Evolutionary conservation across 2,329 filamentous ascomycete species (phyloP), one percentile per base, ranked within the genome.

Genomic region (Annulohypoxylon truncatum): DNA sequence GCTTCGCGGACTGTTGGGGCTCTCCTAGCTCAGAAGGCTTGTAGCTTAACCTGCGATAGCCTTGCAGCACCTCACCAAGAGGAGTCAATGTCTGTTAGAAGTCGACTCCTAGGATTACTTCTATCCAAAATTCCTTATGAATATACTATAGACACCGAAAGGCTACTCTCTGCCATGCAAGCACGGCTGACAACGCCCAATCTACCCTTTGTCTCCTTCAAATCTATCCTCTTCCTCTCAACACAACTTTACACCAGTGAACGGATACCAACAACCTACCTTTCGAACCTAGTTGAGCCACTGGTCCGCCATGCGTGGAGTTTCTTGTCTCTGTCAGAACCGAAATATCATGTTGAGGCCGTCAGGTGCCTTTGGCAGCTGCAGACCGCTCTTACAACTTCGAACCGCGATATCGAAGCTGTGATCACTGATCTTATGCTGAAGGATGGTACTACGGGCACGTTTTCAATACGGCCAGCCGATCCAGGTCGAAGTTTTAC

Each of bases 311-410:
- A 90, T 60, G 85, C 95, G 0, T 99, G 96, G 96, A 78, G 82
- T 4, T 93, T 92, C 73, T 80, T 99, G 38, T 92, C 93, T 0
- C 90, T 92, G n/a, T 85, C 89, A 10, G 90, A 90, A 67, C 94
- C 94, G 0, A 97, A 97, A 75, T 96, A 95, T 71, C 96, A 98
- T 75, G 94, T 99, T 29, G 96, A 99, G 80, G 90, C 94, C 15
- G 92, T 96, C 7, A 89, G 92, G 61, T 91, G 89, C 71, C 82
- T 99, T 38, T 97, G 96, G 92, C 89, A 93, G 70, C 81, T 99
- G 54, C 94, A 98, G 72, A 87, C 85, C 22, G 86, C 89, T 0
- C 85, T 97, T 10, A 87, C 90, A 1, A 81, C 85, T 38, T 81
- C 85, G 1, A 89, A 90, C 71, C 89, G 91, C 54, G 88, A 94